Base-by-base conservation (phyloP, 1,284 basidiomycete genomes). In the Cryptococcus maquisensis region DNA sequence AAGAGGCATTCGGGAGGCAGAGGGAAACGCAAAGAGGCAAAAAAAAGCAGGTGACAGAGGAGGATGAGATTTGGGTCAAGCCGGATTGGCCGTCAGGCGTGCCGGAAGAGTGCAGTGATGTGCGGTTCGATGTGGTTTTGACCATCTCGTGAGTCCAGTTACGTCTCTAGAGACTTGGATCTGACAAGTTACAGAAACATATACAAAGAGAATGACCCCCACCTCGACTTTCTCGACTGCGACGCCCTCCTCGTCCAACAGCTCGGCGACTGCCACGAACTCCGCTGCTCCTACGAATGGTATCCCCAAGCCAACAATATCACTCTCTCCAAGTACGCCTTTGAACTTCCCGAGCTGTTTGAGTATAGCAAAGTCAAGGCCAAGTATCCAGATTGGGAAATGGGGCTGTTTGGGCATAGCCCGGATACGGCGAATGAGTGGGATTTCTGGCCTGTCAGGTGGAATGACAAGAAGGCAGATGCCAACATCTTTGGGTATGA, bases 261-360 rank as follows among this genome's bases (percentile, higher is more conserved):
- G 64, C 53, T 75, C 0, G 74, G 73, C 16, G 75, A 76, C 54
- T 75, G 74, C 47, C 73, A 76, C 51, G 59, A 62, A 28, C 59
- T 63, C 18, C 63, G 68, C 18, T 73, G 73, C 54, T 50, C 69
- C 28, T 60, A 68, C 50, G 74, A 76, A 60, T 77, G 75, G 75
- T 76, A 74, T 54, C 74, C 72, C 3, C 65, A 69, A 18, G 63
- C 69, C 35, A 71, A 68, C 55, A 76, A 77, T 54, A 73, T 77
- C 53, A 77, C 76, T 12, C 61, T 76, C n/a, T 69, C 73, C 6
- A 76, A 76, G 47, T 77, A 77, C 61, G 74, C 72, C 4, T 76
- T 75, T 52, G 74, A 76, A 57, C 67, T 76, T 24, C 57, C 59
- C 20, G 75, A 77, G 44, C 53, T 76, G n/a, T 77, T 76, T 55